Evolutionary conservation across 1,284 basidiomycete species (phyloP).

Genomic region (Fomitopsis palustris): DNA sequence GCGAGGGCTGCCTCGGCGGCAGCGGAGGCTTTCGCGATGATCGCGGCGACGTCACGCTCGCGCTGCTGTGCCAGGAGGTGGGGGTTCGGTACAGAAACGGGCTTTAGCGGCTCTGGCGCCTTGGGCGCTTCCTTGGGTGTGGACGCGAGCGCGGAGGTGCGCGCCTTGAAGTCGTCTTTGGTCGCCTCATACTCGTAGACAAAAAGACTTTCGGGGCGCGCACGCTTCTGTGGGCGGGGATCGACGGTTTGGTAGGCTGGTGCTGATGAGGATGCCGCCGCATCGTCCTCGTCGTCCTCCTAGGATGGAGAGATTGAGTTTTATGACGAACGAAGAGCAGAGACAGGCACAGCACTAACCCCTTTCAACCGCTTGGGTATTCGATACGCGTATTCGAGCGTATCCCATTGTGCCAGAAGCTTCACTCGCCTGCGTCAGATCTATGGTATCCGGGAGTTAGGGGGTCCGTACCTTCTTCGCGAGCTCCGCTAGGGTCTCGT

Average conservation of each 20-base stretch:
- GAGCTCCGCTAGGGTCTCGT: slow-evolving; percentile 50
- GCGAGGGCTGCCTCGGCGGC: slow-evolving; percentile 30
- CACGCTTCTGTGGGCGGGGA: slow-evolving; percentile 29
- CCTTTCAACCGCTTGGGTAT: slow-evolving; percentile 73
- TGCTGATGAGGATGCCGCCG: neutral
- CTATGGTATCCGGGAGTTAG: neutral
- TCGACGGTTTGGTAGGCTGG: slow-evolving; percentile 14
- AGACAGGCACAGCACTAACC: slow-evolving; percentile 25
- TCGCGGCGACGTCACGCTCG: slow-evolving; percentile 7
- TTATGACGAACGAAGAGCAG: neutral
- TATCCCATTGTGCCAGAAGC: slow-evolving; percentile 74
- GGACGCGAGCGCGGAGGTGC: neutral
- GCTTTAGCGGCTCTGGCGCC: slow-evolving; percentile 7
- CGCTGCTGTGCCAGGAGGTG: slow-evolving; percentile 1
- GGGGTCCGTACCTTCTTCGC: slow-evolving; percentile 51
- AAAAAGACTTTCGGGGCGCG: slow-evolving; percentile 16
- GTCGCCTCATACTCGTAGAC: slow-evolving; percentile 2
- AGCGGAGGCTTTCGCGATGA: slow-evolving; percentile 32
- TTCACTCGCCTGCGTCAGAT: slow-evolving; percentile 24
- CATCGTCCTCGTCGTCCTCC: slow-evolving; percentile 23
- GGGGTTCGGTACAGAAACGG: neutral
- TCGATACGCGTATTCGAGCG: slow-evolving; percentile 74
- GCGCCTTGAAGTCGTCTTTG: neutral
- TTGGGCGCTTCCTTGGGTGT: neutral
- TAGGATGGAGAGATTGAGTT: neutral